Evolutionary conservation across 441 rosid genomes (phyloP), one percentile per base, ranked within the genome.

Genomic region (Erodium texanum): DNA sequence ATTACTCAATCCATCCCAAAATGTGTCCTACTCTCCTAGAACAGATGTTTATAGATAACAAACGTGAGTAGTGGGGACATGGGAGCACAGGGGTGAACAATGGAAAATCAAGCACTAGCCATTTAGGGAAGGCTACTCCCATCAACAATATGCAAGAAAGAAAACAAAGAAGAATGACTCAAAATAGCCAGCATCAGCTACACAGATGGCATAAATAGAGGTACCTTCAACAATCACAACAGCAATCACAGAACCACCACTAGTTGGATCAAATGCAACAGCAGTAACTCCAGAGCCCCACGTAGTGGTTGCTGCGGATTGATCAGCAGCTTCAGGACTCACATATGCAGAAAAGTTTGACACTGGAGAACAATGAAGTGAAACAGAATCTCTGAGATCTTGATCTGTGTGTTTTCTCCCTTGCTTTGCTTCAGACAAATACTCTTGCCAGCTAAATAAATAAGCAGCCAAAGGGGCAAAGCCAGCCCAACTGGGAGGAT

Each of bases 201-300:
- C 16, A 38, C 62, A 68, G 68, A 61, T 10, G 65, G 66, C 68
- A 76, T 50, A 68, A 45, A 69, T 59, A 65, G 61, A 62, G 71
- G 48, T 88, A 95, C 99, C 99, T 71, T 95, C 99, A 75, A 92
- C 99, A 75, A 95, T 92, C 70, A 95, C 99, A 77, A 92, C 93
- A 45, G 98, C 93, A 70, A 95, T 87, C 69, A 95, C 99, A 77
- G 99, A 95, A 75, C 99, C 99, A 74, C 98, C 98, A 63, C 88
- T 82, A 71, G 98, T 92, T 62, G 99, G 98, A 89, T 95, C 99
- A 83, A 95, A 95, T 73, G 98, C 95, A 82, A 95, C 95, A 48
- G 99, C 99, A 70, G 97, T 95, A 69, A 95, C 99, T 70, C 98
- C 97, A 78, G 99, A 92, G 52, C 99, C 99, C 99, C 99, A 95